These are phyloP conservation scores for Ogataea corticis DNA, from an alignment of 805 yeast genomes.

Conservation along the genomic window DNA sequence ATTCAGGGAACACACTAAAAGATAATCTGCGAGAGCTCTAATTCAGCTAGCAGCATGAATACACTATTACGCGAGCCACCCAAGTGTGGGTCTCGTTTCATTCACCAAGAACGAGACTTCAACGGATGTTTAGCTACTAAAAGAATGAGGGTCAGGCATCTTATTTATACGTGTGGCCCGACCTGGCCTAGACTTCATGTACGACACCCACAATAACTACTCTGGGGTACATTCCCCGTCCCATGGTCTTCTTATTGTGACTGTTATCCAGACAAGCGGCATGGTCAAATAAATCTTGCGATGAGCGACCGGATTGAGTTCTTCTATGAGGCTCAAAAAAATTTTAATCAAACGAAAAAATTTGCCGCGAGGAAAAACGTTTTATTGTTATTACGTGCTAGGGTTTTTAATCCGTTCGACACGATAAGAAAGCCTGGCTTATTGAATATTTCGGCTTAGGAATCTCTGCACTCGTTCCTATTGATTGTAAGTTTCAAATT, in stretches of 20 bases:
- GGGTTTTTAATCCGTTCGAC: neutral
- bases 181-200: no score
- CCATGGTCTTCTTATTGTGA: neutral
- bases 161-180: no score
- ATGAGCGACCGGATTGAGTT: conserved; percentile 5
- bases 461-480: no score
- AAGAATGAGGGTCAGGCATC: no score
- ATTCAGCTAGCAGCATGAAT: neutral
- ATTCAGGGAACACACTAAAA: neutral
- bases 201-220: neutral
- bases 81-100: no score
- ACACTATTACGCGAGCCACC: neutral
- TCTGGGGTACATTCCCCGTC: conserved; percentile 1
- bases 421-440: conserved; percentile 1
- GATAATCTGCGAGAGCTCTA: conserved; percentile 1
- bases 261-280: conserved; percentile 1
- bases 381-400: conserved; percentile 13
- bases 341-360: conserved; percentile 7
- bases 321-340: conserved; percentile 15
- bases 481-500: no score
- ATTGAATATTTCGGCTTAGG: no score
- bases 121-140: no score
- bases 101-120: no score
- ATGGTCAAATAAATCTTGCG: no score
- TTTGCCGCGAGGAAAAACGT: conserved; percentile 12